Conservation (phyloP, 768 basidiomycete genomes). For the Crepidotus variabilis region DNA sequence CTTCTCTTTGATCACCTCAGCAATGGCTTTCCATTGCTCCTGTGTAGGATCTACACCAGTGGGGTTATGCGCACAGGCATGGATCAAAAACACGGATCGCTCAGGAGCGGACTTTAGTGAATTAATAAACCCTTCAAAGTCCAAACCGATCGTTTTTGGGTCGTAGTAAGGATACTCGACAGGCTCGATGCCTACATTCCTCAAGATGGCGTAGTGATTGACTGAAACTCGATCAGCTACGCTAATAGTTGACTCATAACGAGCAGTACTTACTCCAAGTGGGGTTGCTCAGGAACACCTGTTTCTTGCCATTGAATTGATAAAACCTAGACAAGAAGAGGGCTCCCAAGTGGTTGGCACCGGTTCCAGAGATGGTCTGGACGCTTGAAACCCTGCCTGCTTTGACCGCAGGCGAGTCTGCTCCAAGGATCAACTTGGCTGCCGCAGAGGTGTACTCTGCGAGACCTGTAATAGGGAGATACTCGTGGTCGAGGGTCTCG, state of each 20-base stretch:
- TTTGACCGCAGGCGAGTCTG: slow-evolving; percentile 64
- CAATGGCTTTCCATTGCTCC: slow-evolving; percentile 83
- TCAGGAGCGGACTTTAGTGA: slow-evolving; percentile 61
- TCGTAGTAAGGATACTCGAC: slow-evolving; percentile 93
- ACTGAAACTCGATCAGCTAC: slow-evolving; percentile 35
- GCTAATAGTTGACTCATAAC: neutral
- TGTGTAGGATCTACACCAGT: slow-evolving; percentile 92
- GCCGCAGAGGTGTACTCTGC: slow-evolving; percentile 80
- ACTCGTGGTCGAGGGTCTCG: slow-evolving; percentile 82
- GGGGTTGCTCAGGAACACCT: slow-evolving; percentile 84
- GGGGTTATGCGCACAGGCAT: slow-evolving; percentile 96
- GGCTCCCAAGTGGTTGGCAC: slow-evolving; percentile 91
- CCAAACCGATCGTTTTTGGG: slow-evolving; percentile 83
- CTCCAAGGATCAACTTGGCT: slow-evolving; percentile 76
- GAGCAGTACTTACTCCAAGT: slow-evolving; percentile 75
- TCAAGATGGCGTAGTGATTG: slow-evolving; percentile 89
- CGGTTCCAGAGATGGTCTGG: slow-evolving; percentile 95
- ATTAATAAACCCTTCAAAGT: slow-evolving; percentile 65
- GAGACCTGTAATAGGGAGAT: slow-evolving; percentile 87
- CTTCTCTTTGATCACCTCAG: slow-evolving; percentile 65
- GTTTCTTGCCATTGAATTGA: slow-evolving; percentile 61
- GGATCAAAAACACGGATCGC: slow-evolving; percentile 84
- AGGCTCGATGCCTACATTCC: slow-evolving; percentile 85
- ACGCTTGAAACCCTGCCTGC: slow-evolving; percentile 74
- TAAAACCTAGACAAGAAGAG: slow-evolving; percentile 86